Conservation (phyloP, 345 rosid genomes). For the Geranium brycei region DNA sequence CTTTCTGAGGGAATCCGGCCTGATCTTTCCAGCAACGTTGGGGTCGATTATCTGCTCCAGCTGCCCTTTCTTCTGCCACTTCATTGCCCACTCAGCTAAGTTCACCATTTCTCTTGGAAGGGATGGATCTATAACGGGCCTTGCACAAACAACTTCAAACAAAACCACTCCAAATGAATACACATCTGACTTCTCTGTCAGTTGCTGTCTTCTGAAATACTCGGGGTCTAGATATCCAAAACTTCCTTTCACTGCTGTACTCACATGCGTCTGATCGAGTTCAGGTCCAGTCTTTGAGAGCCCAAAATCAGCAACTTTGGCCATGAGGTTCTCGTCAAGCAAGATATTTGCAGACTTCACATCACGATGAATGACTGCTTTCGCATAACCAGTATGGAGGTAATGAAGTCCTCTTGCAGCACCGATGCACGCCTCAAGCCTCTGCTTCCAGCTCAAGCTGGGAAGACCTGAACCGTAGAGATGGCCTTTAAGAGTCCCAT, state of each 20-base stretch:
- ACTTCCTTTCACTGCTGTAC: conserved; percentile 92
- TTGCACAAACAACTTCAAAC: conserved; percentile 81
- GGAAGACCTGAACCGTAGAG: conserved; percentile 49
- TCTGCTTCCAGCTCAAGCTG: conserved; percentile 53
- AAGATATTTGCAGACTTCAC: conserved; percentile 69
- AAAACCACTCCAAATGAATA: conserved; percentile 90
- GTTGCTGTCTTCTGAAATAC: conserved; percentile 81
- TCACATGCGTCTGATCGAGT: conserved; percentile 85
- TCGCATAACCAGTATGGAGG: conserved; percentile 60
- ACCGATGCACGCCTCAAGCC: conserved; percentile 61
- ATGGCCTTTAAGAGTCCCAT: conserved; percentile 58
- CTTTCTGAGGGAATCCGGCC: conserved; percentile 62
- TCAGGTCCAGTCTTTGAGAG: conserved; percentile 87
- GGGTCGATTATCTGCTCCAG: conserved; percentile 67
- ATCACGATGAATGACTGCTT: conserved; percentile 63
- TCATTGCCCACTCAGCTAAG: conserved; percentile 90
- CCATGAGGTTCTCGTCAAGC: conserved; percentile 64
- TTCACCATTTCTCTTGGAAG: conserved; percentile 86
- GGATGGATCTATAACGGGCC: conserved; percentile 83
- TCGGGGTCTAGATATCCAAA: conserved; percentile 90
- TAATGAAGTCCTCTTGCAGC: conserved; percentile 66
- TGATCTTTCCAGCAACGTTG: conserved; percentile 42
- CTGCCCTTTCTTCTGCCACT: conserved; percentile 78
- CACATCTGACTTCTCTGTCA: conserved; percentile 77
- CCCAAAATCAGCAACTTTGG: conserved; percentile 75